A percentile compares a stretch with the other conserved stretches of the same genome.
Conservation (phyloP, 1,284 basidiomycete genomes). For the Leccinum insolens region DNA sequence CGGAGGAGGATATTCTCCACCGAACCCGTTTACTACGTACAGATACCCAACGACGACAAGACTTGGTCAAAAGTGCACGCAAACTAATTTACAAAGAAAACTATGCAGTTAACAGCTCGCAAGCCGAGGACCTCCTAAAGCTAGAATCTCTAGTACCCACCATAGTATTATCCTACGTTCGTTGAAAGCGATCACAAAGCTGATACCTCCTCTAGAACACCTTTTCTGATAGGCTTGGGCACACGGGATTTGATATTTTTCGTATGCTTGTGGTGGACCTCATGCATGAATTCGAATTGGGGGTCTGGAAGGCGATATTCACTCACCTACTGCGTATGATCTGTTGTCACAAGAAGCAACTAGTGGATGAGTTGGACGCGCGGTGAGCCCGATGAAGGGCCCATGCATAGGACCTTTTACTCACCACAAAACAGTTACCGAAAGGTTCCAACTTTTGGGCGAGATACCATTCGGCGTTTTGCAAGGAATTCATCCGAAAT, state of each 20-base stretch:
- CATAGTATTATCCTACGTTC: not conserved
- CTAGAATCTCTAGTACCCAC: not conserved
- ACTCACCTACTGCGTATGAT: not conserved
- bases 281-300: not conserved
- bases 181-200: not conserved
- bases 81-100: not conserved
- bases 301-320: not conserved
- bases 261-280: not conserved
- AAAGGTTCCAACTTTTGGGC: not conserved
- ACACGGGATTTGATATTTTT: not conserved
- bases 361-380: not conserved
- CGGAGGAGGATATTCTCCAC: not conserved
- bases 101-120: not conserved
- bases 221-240: not conserved
- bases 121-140: not conserved
- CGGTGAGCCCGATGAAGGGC: not conserved
- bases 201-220: not conserved
- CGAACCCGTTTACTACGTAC: not conserved
- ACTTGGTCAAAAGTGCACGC: not conserved
- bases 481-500: not conserved
- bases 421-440: not conserved
- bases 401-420: not conserved
- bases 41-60: not conserved
- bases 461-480: not conserved
- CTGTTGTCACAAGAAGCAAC: not conserved